Evolutionary conservation across 1,139 yeast species (phyloP).

Genomic region (Sugiyamaella pinicola): DNA sequence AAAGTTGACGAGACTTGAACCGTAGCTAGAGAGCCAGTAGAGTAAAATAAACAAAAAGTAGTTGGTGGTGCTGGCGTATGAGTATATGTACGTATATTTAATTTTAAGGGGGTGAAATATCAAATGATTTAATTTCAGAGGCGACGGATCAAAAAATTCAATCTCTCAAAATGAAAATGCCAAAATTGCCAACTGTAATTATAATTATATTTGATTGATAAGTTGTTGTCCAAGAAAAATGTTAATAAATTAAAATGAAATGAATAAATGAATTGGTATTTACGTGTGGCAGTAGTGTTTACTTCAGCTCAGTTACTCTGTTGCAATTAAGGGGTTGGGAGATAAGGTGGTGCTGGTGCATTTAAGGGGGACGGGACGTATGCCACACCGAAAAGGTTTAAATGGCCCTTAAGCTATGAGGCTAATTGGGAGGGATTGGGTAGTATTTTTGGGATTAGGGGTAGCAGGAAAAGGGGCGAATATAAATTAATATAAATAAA

Average conservation of each 20-base stretch:
- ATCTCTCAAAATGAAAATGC: not conserved
- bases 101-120: conserved; percentile 6
- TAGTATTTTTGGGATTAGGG: not conserved
- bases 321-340: conserved; percentile 4
- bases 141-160: too few species aligned
- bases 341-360: too few species aligned
- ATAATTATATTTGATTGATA: too few species aligned
- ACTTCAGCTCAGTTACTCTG: not conserved
- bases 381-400: not conserved
- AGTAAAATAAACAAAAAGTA: not conserved
- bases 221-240: not conserved
- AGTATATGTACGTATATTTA: not conserved
- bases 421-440: not conserved
- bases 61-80: not conserved
- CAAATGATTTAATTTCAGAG: too few species aligned
- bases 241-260: not conserved
- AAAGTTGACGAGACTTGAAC: too few species aligned
- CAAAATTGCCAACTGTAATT: not conserved
- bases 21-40: not conserved
- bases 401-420: not conserved
- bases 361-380: not conserved
- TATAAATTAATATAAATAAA: too few species aligned
- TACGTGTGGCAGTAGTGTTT: not conserved
- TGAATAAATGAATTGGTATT: not conserved
- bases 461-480: not conserved